Percentiles rank a stretch among this genome's conserved stretches.
phyloP scores from a whole-genome alignment of 768 basidiomycete species.

The Mycena haematopus region DNA sequence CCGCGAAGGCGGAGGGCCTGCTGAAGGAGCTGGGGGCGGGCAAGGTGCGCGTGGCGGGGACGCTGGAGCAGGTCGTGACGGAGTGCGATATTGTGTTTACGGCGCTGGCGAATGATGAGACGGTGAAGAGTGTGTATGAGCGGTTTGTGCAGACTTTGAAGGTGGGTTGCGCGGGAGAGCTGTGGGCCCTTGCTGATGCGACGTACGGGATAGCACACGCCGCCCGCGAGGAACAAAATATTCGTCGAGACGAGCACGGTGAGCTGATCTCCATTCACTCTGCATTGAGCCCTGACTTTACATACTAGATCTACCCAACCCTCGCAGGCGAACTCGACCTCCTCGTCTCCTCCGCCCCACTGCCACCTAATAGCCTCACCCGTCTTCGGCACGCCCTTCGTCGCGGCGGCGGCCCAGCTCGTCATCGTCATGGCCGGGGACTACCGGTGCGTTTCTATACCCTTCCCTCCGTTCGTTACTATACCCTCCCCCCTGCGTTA shows the following conservation, averaged over 20 bases:
- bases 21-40: background rate
- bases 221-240: background rate
- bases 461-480: too few species aligned
- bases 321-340: background rate
- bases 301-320: background rate
- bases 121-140: background rate
- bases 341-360: background rate
- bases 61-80: background rate
- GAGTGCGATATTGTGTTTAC: background rate
- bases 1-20: background rate
- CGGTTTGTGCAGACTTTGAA: background rate
- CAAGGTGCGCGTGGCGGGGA: background rate
- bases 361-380: background rate
- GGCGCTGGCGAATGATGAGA: background rate
- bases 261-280: background rate
- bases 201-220: background rate
- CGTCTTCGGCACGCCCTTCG: background rate
- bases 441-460: too few species aligned
- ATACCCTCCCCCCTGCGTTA: too few species aligned
- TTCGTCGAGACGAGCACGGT: conserved; percentile 1
- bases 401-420: background rate
- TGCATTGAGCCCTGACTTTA: too few species aligned
- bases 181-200: background rate
- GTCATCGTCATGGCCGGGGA: background rate
- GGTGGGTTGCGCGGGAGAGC: background rate